A percentile compares a stretch with the other conserved stretches of the same genome.
Conservation (phyloP, 148 eudicot species). For the Rhododendron molle region DNA sequence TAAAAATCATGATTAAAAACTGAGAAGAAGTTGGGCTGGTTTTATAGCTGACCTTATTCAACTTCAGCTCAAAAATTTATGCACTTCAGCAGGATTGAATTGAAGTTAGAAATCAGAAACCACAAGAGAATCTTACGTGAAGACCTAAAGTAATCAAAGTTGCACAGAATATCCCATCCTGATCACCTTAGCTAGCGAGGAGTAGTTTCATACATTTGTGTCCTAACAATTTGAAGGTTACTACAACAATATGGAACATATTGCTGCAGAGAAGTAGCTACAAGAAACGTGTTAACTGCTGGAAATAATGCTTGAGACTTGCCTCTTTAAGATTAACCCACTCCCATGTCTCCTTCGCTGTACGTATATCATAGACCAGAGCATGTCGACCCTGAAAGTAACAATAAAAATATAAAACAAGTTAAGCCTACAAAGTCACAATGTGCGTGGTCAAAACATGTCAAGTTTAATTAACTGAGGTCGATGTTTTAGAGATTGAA, state of each 20-base stretch:
- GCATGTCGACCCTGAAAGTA: constrained; percentile 82
- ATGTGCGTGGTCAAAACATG: background rate
- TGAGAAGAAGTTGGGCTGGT: background rate
- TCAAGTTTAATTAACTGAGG: background rate
- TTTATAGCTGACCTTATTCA: background rate
- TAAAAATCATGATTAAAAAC: background rate
- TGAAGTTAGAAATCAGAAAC: constrained; percentile 1
- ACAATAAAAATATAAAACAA: constrained; percentile 14
- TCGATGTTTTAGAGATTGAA: background rate
- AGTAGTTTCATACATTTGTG: background rate
- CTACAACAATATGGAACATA: background rate
- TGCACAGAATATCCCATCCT: background rate
- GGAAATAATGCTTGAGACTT: constrained; percentile 13
- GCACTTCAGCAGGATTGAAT: background rate
- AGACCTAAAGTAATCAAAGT: background rate
- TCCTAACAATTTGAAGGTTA: background rate
- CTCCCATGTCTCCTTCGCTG: constrained; percentile 75
- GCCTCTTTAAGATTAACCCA: constrained; percentile 91
- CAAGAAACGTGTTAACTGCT: background rate
- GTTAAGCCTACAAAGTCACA: background rate
- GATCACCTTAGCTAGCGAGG: background rate
- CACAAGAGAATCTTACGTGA: background rate
- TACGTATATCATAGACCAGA: constrained; percentile 63
- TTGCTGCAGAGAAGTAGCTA: background rate
- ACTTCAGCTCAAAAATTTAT: background rate